Evolutionary conservation across 2,329 filamentous ascomycete species (phyloP).

Genomic region (Aspergillus sp.): DNA sequence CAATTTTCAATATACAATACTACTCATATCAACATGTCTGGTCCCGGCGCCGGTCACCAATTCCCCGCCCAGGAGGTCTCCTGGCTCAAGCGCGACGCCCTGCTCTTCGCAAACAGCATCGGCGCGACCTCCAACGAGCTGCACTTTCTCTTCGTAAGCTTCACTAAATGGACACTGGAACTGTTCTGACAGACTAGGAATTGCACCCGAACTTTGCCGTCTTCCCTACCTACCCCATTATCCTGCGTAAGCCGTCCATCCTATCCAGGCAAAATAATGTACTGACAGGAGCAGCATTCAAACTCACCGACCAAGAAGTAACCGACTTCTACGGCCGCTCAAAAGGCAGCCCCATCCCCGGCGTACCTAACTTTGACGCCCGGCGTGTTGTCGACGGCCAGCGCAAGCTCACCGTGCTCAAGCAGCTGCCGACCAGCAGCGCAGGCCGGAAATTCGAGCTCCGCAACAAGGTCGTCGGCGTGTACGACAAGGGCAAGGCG

Average conservation of each 20-base stretch:
- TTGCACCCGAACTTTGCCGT: slow-evolving; percentile 81
- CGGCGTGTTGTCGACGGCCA: slow-evolving; percentile 79
- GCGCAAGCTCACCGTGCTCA: slow-evolving; percentile 74
- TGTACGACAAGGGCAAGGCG: slow-evolving; percentile 86
- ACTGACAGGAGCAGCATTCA: slow-evolving; percentile 64
- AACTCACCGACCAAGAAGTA: slow-evolving; percentile 71
- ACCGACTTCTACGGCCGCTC: slow-evolving; percentile 77
- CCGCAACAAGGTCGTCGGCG: slow-evolving; percentile 74
- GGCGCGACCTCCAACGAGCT: slow-evolving; percentile 83
- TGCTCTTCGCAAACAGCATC: slow-evolving; percentile 89
- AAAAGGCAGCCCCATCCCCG: slow-evolving; percentile 65
- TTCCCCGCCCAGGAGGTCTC: slow-evolving; percentile 73
- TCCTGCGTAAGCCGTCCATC: slow-evolving; percentile 59
- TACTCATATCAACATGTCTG: slow-evolving; percentile 38
- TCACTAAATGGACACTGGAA: neutral
- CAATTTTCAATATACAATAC: too few species aligned
- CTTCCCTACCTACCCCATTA: slow-evolving; percentile 84
- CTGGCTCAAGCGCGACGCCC: slow-evolving; percentile 83
- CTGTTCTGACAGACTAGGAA: slow-evolving; percentile 56
- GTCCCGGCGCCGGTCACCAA: slow-evolving; percentile 69
- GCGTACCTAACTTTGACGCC: slow-evolving; percentile 73
- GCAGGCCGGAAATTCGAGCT: slow-evolving; percentile 73
- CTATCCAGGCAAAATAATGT: neutral
- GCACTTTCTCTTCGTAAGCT: slow-evolving; percentile 79
- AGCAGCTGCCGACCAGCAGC: slow-evolving; percentile 70